These are phyloP conservation scores for Aquilaria malaccensis DNA, from an alignment of 345 rosid species.

Conservation along the genomic window DNA sequence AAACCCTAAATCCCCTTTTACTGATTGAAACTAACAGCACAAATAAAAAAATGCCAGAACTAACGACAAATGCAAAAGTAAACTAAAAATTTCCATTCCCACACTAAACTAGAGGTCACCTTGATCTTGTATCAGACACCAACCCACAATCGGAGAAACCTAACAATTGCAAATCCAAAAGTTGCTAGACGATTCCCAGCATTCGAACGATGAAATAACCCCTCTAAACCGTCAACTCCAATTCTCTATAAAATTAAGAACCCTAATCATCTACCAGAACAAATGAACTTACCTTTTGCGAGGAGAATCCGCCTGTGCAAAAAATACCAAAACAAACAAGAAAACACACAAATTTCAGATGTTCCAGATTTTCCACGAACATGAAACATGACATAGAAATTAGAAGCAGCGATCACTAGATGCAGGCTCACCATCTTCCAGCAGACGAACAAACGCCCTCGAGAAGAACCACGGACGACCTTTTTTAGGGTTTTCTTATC, in stretches of 20 bases:
- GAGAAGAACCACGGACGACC: too few relatives aligned
- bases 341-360: neutral
- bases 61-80: too few relatives aligned
- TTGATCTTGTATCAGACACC: neutral
- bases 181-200: neutral
- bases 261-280: neutral
- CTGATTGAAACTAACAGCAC: neutral
- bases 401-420: too few relatives aligned
- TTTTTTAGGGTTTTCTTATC: too few relatives aligned
- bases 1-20: neutral
- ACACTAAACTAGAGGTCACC: neutral
- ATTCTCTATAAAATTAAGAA: too few relatives aligned
- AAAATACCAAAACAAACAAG: constrained; percentile 5
- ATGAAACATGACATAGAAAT: too few relatives aligned
- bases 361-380: too few relatives aligned
- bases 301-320: constrained; percentile 68
- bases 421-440: too few relatives aligned
- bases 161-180: neutral
- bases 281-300: constrained; percentile 43
- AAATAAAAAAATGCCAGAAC: neutral
- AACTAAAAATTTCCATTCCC: too few relatives aligned
- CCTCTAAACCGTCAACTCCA: too few relatives aligned
- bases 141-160: neutral
- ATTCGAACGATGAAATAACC: neutral
- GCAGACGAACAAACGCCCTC: too few relatives aligned